A percentile compares a stretch with the other conserved stretches of the same genome.
Conservation (phyloP, 768 basidiomycete genomes). For the Pilatotrama ljubarskyi region DNA sequence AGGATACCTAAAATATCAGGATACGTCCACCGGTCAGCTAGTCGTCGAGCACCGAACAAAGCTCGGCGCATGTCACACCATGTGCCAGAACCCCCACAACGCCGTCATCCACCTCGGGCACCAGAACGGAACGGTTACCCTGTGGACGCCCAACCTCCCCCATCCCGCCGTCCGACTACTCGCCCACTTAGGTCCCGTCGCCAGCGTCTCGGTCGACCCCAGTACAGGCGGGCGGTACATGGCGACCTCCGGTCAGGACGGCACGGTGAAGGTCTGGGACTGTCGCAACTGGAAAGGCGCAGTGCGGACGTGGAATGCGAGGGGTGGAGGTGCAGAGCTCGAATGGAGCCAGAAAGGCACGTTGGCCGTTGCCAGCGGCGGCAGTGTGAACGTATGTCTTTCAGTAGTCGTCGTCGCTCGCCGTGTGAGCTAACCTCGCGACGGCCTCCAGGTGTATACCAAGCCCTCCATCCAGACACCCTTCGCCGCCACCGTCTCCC, state of each 20-base stretch:
- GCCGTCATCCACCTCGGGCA: slow-evolving; percentile 95
- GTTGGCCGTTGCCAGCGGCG: slow-evolving; percentile 79
- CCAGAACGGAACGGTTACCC: slow-evolving; percentile 90
- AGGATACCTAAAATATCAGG: slow-evolving; percentile 94
- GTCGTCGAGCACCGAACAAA: slow-evolving; percentile 88
- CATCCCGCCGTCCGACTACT: slow-evolving; percentile 90
- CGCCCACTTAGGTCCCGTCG: slow-evolving; percentile 87
- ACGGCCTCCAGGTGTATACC: slow-evolving; percentile 69
- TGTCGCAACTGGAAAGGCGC: slow-evolving; percentile 93
- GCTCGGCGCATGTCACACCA: slow-evolving; percentile 78
- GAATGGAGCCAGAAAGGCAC: slow-evolving; percentile 88
- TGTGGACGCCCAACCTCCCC: slow-evolving; percentile 95
- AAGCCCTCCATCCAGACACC: slow-evolving; percentile 63
- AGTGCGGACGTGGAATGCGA: slow-evolving; percentile 73
- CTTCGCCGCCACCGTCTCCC: slow-evolving; percentile 48
- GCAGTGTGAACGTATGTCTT: slow-evolving; percentile 72
- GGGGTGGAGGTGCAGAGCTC: slow-evolving; percentile 66
- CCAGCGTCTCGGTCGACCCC: slow-evolving; percentile 79
- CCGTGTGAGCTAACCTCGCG: neutral
- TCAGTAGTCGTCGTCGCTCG: neutral
- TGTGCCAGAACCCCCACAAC: slow-evolving; percentile 91
- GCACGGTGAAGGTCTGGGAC: slow-evolving; percentile 94
- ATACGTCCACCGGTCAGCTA: slow-evolving; percentile 89
- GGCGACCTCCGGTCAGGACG: slow-evolving; percentile 87
- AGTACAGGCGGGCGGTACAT: slow-evolving; percentile 86